These are phyloP conservation scores for Medicago lupulina DNA, from an alignment of 306 rosid species.

Conservation along the genomic window DNA sequence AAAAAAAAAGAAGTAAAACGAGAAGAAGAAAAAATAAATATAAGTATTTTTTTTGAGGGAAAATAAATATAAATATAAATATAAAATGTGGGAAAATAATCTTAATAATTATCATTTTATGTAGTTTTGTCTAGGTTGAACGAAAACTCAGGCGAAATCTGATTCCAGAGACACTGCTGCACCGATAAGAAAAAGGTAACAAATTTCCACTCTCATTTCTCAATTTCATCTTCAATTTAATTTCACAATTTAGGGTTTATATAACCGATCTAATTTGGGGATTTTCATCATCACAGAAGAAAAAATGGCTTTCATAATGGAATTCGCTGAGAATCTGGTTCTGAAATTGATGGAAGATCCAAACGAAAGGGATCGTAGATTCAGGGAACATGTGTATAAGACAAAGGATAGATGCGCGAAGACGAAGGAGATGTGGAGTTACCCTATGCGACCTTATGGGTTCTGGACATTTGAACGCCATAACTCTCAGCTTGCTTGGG, in stretches of 20 bases:
- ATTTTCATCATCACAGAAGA: slow-evolving; percentile 21
- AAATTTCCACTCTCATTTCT: background rate
- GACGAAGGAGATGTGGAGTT: slow-evolving; percentile 93
- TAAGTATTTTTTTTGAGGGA: no score
- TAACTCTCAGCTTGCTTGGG: slow-evolving; percentile 87
- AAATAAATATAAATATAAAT: background rate
- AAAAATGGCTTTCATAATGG: slow-evolving; percentile 87
- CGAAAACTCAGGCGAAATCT: background rate
- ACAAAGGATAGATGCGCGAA: slow-evolving; percentile 61
- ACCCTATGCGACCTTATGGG: slow-evolving; percentile 86
- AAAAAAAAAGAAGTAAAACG: no score
- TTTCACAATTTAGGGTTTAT: slow-evolving; percentile 29
- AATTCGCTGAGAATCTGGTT: slow-evolving; percentile 86
- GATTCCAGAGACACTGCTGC: background rate
- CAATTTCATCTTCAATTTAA: background rate
- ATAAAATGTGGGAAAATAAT: no score
- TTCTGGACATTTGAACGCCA: slow-evolving; percentile 99
- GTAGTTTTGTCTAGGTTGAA: background rate
- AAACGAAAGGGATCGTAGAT: slow-evolving; percentile 83
- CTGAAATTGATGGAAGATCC: slow-evolving; percentile 93
- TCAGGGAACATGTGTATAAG: slow-evolving; percentile 67
- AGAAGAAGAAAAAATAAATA: no score
- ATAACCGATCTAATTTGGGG: slow-evolving; percentile 20
- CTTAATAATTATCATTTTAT: background rate
- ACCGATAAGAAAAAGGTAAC: slow-evolving; percentile 14